Percentiles rank a stretch among this genome's conserved stretches.
Conservation (phyloP, 2,329 filamentous ascomycete species). For the Colletotrichum limetticola region DNA sequence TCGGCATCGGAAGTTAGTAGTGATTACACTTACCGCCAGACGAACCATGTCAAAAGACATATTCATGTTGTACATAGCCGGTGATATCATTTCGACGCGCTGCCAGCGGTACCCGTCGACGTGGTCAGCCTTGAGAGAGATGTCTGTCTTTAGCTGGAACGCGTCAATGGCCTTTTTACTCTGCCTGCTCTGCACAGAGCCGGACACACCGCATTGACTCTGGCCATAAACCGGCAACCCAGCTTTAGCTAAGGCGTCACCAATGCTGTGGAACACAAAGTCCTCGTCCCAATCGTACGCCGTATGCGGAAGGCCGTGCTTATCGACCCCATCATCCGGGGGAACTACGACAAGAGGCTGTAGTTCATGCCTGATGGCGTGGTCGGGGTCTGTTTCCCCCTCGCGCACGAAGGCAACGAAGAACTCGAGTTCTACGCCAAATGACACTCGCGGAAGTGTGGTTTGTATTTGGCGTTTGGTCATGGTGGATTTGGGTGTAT, state of each 20-base stretch:
- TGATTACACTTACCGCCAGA: slow-evolving; percentile 46
- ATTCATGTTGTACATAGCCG: slow-evolving; percentile 44
- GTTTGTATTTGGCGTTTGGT: neutral
- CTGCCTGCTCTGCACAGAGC: slow-evolving; percentile 25
- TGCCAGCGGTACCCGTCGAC: slow-evolving; percentile 37
- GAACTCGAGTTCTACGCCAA: slow-evolving; percentile 43
- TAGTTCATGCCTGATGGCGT: slow-evolving; percentile 33
- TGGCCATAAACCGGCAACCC: slow-evolving; percentile 19
- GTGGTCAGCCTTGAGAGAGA: slow-evolving; percentile 12
- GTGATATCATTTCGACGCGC: slow-evolving; percentile 46
- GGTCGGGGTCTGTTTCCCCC: slow-evolving; percentile 38
- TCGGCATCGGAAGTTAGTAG: slow-evolving; percentile 42
- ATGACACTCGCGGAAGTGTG: slow-evolving; percentile 37
- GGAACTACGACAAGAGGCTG: slow-evolving; percentile 40
- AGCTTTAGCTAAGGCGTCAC: slow-evolving; percentile 10
- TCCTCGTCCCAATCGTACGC: neutral
- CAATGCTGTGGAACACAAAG: neutral
- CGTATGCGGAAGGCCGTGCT: neutral
- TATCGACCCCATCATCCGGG: neutral
- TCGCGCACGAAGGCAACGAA: slow-evolving; percentile 35
- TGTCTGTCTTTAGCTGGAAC: slow-evolving; percentile 14
- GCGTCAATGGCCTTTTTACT: neutral
- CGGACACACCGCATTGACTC: neutral
- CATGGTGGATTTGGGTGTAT: neutral
- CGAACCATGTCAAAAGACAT: slow-evolving; percentile 42